Percentiles rank a stretch among this genome's conserved stretches.
Conservation (phyloP, 495 filamentous ascomycete genomes). For the Podospora conica region DNA sequence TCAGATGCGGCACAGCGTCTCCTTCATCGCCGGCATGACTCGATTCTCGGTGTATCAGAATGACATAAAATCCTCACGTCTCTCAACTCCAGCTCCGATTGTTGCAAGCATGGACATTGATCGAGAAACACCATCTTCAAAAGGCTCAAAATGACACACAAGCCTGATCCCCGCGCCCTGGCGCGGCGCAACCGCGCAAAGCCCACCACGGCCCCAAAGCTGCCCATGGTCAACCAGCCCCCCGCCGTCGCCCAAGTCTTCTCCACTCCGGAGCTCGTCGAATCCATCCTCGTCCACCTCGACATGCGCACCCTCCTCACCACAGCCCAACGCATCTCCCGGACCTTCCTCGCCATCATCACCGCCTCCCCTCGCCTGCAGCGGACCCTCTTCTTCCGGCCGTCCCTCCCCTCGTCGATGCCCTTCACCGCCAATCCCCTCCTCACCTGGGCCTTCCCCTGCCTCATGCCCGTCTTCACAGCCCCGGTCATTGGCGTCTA, state of each 20-base stretch:
- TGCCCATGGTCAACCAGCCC: not conserved
- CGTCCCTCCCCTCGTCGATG: not conserved
- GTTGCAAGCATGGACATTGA: not conserved
- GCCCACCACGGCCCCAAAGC: not conserved
- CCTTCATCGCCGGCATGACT: not conserved
- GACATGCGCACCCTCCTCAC: constrained; percentile 18
- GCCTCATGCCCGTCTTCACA: not conserved
- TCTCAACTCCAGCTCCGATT: not conserved
- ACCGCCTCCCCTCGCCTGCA: constrained; percentile 10
- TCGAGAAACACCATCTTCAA: not conserved
- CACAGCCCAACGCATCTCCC: constrained; percentile 12
- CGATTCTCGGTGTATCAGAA: not conserved
- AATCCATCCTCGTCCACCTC: constrained; percentile 17
- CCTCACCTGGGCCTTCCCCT: not conserved
- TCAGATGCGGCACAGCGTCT: not conserved
- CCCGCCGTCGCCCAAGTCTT: not conserved
- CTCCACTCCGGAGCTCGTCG: constrained; percentile 12
- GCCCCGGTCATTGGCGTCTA: not conserved
- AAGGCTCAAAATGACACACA: not conserved
- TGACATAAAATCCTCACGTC: not conserved
- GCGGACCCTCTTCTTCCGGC: constrained; percentile 12
- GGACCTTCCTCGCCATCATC: constrained; percentile 10
- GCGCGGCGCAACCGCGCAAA: not conserved
- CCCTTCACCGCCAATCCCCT: constrained; percentile 1
- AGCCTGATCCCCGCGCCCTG: not conserved